Conservation (phyloP, 768 basidiomycete genomes). For the Hysterangium stoloniferum region DNA sequence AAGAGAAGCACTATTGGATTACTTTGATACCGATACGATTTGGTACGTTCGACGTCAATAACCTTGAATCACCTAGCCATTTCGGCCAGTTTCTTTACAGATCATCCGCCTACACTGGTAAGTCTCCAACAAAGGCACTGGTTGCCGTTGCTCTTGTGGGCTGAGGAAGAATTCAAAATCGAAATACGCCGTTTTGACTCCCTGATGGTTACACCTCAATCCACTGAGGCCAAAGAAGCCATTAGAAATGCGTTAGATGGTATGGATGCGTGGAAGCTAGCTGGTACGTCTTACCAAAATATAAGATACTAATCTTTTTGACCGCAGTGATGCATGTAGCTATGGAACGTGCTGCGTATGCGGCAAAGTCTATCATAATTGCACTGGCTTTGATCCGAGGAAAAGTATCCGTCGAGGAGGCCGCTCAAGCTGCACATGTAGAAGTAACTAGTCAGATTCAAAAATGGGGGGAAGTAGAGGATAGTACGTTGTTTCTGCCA, state of each 20-base stretch:
- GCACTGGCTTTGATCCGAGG: conserved; percentile 76
- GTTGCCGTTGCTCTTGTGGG: conserved; percentile 84
- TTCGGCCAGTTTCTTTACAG: conserved; percentile 65
- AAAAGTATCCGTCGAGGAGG: conserved; percentile 72
- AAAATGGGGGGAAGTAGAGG: conserved; percentile 99
- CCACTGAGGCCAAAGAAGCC: conserved; percentile 55
- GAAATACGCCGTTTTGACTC: conserved; percentile 65
- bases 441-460: conserved; percentile 96
- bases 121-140: conserved; percentile 76
- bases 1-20: conserved; percentile 61
- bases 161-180: conserved; percentile 53
- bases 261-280: conserved; percentile 82
- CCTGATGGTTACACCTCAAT: conserved; percentile 62
- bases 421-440: conserved; percentile 77
- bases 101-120: conserved; percentile 68
- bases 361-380: conserved; percentile 87
- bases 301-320: neutral
- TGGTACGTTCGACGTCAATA: conserved; percentile 42
- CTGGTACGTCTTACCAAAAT: conserved; percentile 49
- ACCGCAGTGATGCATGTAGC: conserved; percentile 36
- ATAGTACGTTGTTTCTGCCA: conserved; percentile 58
- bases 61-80: neutral
- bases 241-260: conserved; percentile 48
- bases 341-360: conserved; percentile 84
- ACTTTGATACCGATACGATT: conserved; percentile 92